Evolutionary conservation across 495 filamentous ascomycete species (phyloP).

Genomic region (Zalerion maritima): DNA sequence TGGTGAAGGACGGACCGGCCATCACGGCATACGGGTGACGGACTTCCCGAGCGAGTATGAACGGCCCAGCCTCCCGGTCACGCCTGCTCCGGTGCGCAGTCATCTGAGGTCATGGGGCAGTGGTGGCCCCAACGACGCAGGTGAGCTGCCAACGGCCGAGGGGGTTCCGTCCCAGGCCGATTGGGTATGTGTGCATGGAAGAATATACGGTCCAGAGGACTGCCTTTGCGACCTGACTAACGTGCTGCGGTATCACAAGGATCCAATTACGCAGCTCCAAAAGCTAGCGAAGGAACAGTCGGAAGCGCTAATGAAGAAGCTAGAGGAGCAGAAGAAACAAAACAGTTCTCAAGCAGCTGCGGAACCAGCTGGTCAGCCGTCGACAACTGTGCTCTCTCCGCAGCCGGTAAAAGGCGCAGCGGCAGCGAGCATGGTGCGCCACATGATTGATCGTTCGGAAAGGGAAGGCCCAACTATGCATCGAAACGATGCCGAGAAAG

Average conservation of each 20-base stretch:
- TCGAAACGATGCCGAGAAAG: conserved; percentile 3
- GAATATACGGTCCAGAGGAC: conserved; percentile 32
- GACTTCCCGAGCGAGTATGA: conserved; percentile 78
- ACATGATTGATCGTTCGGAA: conserved; percentile 11
- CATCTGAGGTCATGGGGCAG: conserved; percentile 21
- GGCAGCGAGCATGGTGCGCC: conserved; percentile 16
- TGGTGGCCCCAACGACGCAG: conserved; percentile 26
- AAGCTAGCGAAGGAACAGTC: conserved; percentile 50
- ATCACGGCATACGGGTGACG: conserved; percentile 56
- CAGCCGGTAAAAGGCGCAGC: conserved; percentile 24
- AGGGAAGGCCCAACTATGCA: too few relatives aligned
- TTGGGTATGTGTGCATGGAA: conserved; percentile 67
- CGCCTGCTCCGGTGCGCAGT: conserved; percentile 60
- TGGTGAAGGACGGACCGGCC: too few relatives aligned
- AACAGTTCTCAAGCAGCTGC: background rate
- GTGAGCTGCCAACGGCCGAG: conserved; percentile 53
- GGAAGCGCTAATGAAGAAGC: conserved; percentile 35
- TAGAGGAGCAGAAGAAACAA: conserved; percentile 13
- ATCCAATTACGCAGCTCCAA: conserved; percentile 54
- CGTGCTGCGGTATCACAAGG: conserved; percentile 38
- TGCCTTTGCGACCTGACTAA: conserved; percentile 47
- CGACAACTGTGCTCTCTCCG: conserved; percentile 19
- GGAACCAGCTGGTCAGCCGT: conserved; percentile 7
- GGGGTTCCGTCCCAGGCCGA: conserved; percentile 74
- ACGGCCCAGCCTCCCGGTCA: conserved; percentile 80